Percentiles rank a stretch among this genome's conserved stretches.
Evolutionary conservation across 1,284 basidiomycete genomes (phyloP).

Genomic region (Phellopilus nigrolimitatus): DNA sequence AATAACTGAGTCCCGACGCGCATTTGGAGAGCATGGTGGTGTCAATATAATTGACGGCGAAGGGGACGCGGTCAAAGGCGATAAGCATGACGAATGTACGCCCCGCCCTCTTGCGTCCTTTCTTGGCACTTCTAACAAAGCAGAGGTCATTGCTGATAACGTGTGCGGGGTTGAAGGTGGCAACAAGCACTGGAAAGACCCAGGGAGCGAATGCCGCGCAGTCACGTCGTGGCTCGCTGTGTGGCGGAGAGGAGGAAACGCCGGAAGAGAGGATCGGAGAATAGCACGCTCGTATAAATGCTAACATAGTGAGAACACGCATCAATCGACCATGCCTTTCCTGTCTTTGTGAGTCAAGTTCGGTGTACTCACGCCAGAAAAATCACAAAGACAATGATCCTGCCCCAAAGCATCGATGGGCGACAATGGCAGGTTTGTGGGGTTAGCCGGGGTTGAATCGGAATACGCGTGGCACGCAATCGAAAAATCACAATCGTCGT

Average conservation of each 20-base stretch:
- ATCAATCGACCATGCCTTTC: too few species aligned
- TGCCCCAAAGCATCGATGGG: constrained; percentile 8
- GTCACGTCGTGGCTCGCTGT: constrained; percentile 3
- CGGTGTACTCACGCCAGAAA: constrained; percentile 4
- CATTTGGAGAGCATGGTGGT: constrained; percentile 1
- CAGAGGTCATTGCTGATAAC: neutral
- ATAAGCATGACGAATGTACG: neutral
- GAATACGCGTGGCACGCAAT: neutral
- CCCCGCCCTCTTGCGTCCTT: neutral
- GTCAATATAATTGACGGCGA: constrained; percentile 16
- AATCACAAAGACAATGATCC: neutral
- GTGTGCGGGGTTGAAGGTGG: too few species aligned
- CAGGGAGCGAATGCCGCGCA: constrained; percentile 10
- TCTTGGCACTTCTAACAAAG: neutral
- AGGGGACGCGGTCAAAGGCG: neutral
- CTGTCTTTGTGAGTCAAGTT: neutral
- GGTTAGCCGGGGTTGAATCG: neutral
- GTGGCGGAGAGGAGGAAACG: neutral
- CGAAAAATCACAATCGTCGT: neutral
- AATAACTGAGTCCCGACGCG: constrained; percentile 1
- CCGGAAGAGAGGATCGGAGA: neutral
- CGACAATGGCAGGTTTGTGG: neutral
- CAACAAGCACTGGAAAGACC: neutral
- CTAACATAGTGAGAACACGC: neutral
- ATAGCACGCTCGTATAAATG: neutral